Evolutionary conservation across 306 rosid genomes (phyloP).

Genomic region (Castanea crenata): DNA sequence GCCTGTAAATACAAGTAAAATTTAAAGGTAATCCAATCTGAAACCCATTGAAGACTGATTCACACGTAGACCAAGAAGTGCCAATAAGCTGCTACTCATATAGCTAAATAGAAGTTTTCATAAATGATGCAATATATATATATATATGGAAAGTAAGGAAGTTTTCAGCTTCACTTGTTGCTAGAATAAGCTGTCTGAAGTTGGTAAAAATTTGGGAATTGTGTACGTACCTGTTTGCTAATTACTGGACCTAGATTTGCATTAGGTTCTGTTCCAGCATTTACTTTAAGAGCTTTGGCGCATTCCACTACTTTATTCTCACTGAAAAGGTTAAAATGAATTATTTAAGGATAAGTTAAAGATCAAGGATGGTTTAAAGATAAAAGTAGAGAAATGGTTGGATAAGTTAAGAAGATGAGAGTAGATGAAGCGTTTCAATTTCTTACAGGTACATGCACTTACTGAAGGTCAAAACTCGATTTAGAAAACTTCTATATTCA

Average conservation of each 20-base stretch:
- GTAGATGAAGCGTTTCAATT: not conserved
- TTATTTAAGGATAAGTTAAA: not conserved
- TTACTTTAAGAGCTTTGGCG: conserved; percentile 73
- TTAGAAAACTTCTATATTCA: not conserved
- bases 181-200: not conserved
- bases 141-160: not conserved
- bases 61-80: not conserved
- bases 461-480: not conserved
- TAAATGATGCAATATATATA: not conserved
- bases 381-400: not conserved
- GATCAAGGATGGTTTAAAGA: not conserved
- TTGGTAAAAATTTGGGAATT: not conserved
- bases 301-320: conserved; percentile 60
- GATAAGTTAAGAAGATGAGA: not conserved
- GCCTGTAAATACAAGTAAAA: conserved; percentile 47
- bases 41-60: not conserved
- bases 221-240: conserved; percentile 65
- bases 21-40: conserved; percentile 13
- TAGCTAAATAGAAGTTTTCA: not conserved
- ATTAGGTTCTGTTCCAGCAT: conserved; percentile 83
- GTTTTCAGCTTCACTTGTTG: not conserved
- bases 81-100: not conserved
- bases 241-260: conserved; percentile 97
- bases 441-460: not conserved
- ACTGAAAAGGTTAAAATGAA: conserved; percentile 42